phyloP scores from a whole-genome alignment of 2,329 filamentous ascomycete genomes.

The Curvularia sp. region DNA sequence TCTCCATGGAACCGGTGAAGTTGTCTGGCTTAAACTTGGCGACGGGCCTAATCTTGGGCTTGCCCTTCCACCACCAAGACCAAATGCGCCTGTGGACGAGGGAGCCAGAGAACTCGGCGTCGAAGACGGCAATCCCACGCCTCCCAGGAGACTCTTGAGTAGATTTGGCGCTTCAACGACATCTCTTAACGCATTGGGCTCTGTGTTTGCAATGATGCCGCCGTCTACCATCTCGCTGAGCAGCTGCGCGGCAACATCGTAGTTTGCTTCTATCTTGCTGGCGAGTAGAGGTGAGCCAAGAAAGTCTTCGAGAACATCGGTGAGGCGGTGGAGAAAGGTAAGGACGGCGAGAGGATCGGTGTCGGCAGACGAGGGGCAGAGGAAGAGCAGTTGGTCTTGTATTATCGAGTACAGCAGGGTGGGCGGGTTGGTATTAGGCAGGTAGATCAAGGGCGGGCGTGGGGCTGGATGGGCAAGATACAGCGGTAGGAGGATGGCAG shows the following conservation, averaged over 20 bases:
- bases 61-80: conserved; percentile 24
- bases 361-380: conserved; percentile 84
- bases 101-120: conserved; percentile 43
- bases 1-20: conserved; percentile 79
- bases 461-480: conserved; percentile 84
- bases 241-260: conserved; percentile 92
- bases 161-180: conserved; percentile 90
- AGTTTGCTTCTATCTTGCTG: conserved; percentile 84
- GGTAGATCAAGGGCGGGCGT: conserved; percentile 84
- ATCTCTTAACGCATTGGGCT: conserved; percentile 90
- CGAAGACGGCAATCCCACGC: conserved; percentile 76
- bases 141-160: conserved; percentile 86
- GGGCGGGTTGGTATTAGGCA: conserved; percentile 81
- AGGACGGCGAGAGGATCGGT: conserved; percentile 88
- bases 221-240: conserved; percentile 96
- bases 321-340: conserved; percentile 91
- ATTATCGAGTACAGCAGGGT: conserved; percentile 86
- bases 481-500: conserved; percentile 78
- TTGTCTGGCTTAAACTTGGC: conserved; percentile 39
- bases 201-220: conserved; percentile 86
- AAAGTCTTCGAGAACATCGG: conserved; percentile 94
- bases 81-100: conserved; percentile 19
- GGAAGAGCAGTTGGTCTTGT: conserved; percentile 87
- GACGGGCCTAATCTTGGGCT: conserved; percentile 35
- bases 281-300: conserved; percentile 85